Conservation (phyloP, 306 rosid species). For the Crataegus laevigata region DNA sequence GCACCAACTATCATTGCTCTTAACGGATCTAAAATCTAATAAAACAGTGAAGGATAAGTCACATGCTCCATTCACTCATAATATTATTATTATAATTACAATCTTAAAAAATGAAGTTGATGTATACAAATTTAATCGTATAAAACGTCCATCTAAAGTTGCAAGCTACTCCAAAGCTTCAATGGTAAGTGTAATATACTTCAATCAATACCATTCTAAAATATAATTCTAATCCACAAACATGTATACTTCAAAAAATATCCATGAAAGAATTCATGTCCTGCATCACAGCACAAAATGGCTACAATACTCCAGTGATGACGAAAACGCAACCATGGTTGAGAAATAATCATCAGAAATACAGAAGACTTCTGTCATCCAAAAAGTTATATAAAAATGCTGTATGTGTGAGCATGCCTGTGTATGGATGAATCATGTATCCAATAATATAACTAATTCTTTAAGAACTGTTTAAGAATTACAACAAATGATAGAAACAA, state of each 20-base stretch:
- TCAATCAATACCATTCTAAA: not conserved
- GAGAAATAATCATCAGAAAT: not conserved
- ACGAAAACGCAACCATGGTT: not conserved
- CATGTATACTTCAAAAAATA: not conserved
- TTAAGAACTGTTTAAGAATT: not conserved
- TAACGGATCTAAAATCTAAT: slow-evolving; percentile 85
- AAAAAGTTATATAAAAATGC: not conserved
- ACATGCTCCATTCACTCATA: slow-evolving; percentile 5
- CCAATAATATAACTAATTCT: not conserved
- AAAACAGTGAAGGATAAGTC: slow-evolving; percentile 15
- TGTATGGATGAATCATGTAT: not conserved
- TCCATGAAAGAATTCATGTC: not conserved
- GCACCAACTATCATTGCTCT: slow-evolving; percentile 78
- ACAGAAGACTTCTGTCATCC: not conserved
- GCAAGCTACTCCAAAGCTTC: not conserved
- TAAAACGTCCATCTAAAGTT: not conserved
- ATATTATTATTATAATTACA: no score
- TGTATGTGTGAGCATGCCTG: no score
- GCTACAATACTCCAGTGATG: not conserved
- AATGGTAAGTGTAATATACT: not conserved
- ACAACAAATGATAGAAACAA: not conserved
- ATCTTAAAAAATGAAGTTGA: not conserved
- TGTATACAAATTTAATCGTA: not conserved
- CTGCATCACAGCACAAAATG: not conserved
- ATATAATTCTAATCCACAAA: not conserved